Evolutionary conservation across 306 rosid species (phyloP), one percentile per base, ranked within the genome.

Genomic region (Crotalaria pallida): DNA sequence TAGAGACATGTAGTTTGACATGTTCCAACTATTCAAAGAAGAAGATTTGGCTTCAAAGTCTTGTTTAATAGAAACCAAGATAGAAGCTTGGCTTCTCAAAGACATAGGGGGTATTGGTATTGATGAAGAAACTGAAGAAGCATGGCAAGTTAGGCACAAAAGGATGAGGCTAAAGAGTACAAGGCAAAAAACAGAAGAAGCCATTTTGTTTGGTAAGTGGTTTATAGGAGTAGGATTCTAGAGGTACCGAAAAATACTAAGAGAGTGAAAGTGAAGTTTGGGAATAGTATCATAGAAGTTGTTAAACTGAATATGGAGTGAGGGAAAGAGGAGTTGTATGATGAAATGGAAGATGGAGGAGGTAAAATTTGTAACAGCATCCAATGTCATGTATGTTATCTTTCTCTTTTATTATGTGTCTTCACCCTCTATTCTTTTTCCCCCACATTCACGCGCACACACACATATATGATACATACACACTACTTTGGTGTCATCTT

Each of bases 31-130:
- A 7, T 68, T 57, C 10, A 89, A 68, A 18, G 81, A 73, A 45
- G 89, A 71, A 67, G 67, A 68, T 43, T 68, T 65, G 19, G 79
- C 49, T 45, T 84, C 83, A 63, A 92, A 87, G 62, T 53, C 73
- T 65, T 81, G 86, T 74, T 81, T 87, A 51, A 92, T 67, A 72
- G 96, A 85, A 40, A 86, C 84, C 69, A 92, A 78, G 80, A 86
- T 72, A 16, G 90, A 84, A 69, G 98, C 96, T 83, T 92, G 98
- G 43, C 66, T 83, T 69, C 73, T 83, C 38, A 85, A 77, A 50
- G 85, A 75, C 48, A 75, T 53, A 45, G 85, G 79, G 76, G 60
- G 57, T n/a, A n/a, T n/a, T n/a, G n/a, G n/a, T n/a, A n/a, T n/a
- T n/a, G n/a, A n/a, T 38, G 92, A 85, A 68, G 72, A 82, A 67